Evolutionary conservation across 2,329 filamentous ascomycete species (phyloP).

Genomic region (Phoma sp.): DNA sequence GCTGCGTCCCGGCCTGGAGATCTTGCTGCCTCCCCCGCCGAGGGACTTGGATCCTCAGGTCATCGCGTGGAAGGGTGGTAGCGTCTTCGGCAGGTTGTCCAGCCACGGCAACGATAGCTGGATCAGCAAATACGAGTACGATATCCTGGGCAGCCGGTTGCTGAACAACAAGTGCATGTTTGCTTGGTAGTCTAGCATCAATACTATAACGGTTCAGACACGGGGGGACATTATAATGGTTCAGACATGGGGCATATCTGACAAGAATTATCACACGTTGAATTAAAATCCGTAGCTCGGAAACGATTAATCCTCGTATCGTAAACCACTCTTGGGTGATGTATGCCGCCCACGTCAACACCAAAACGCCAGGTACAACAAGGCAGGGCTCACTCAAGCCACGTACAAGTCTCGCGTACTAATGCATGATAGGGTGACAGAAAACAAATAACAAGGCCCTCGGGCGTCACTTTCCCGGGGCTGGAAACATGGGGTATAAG

Average conservation of each 20-base stretch:
- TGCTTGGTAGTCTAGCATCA: constrained; percentile 38
- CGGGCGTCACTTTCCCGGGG: neutral
- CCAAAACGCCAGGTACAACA: constrained; percentile 22
- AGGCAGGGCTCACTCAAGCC: constrained; percentile 15
- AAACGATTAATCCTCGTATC: too few relatives aligned
- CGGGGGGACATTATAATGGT: too few relatives aligned
- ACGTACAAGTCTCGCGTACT: constrained; percentile 21
- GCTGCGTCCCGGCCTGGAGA: constrained; percentile 64
- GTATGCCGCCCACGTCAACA: constrained; percentile 1
- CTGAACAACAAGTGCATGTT: constrained; percentile 62
- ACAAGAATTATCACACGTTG: too few relatives aligned
- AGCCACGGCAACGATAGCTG: constrained; percentile 86
- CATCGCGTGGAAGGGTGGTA: constrained; percentile 97
- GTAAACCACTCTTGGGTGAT: too few relatives aligned
- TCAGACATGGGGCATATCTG: too few relatives aligned
- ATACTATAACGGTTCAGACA: too few relatives aligned
- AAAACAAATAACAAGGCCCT: neutral
- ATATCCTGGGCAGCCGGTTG: constrained; percentile 79
- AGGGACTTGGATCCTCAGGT: constrained; percentile 96
- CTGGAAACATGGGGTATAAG: constrained; percentile 8
- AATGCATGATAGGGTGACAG: constrained; percentile 26
- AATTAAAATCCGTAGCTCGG: too few relatives aligned
- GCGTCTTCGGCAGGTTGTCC: constrained; percentile 89
- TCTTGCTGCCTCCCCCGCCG: constrained; percentile 72
- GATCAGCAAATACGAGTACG: constrained; percentile 87